Base-by-base conservation (phyloP, 108 stramenopile genomes). In the Discostella pseudostelligera region DNA sequence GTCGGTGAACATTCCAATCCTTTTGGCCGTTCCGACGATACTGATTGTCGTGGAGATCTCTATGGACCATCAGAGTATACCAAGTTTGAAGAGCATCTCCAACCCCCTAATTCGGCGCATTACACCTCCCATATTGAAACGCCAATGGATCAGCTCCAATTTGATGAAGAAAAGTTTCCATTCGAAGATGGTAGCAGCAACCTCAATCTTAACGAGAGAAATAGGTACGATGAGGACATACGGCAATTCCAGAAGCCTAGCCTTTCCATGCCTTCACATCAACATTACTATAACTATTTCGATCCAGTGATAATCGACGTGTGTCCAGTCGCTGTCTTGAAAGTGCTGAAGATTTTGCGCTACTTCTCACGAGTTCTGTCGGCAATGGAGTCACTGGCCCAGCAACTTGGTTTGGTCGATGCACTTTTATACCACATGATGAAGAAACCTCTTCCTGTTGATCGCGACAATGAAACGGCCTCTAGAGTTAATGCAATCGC, bases 341-440 rank as follows among this genome's bases (percentile, higher is more conserved):
- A 67, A 20, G 44, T 72, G 20, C 62, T 81, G 10, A 76, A 78
- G 53, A 72, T 81, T 36, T 54, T 81, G 11, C 58, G 80, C 14
- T 81, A 81, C 29, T 78, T 78, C 49, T 81, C 80, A 12, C 71
- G 80, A 48, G 76, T 81, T 22, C 40, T 81, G 7, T 81, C 80
- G 9, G 80, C 80, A n/a, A 81, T 81, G 80, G 76, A 73, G 19
- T 48, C 47, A 16, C 17, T 70, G 28, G 74, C 74, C 26, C 64
- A 66, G 28, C 64, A 76, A 39, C 28, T 69, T 44, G 75, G 75
- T 19, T 56, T 76, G 20, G 63, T 76, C 11, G 75, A 76, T 42
- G 55, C 75, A 8, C 56, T 70, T 12, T 63, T 76, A 0, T 76
- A 76, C 42, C 69, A 70, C 50, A 76, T 76, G 75, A 59, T 55